A percentile compares a stretch with the other conserved stretches of the same genome.
Evolutionary conservation across 2,329 filamentous ascomycete species (phyloP).

Genomic region (Sporothrix protearum): DNA sequence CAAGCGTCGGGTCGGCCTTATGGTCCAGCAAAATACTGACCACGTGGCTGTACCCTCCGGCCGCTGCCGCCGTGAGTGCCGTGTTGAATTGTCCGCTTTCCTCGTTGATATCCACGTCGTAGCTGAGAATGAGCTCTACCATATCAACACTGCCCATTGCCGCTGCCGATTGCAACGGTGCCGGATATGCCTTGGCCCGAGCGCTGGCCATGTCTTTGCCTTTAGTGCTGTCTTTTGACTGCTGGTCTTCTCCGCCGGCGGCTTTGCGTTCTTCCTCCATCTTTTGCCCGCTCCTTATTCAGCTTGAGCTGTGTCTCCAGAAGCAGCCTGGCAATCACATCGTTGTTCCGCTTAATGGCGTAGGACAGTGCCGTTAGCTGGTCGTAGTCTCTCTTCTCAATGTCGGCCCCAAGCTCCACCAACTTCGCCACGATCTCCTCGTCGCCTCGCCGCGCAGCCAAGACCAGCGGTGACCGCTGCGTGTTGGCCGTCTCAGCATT

Average conservation of each 20-base stretch:
- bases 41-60: not conserved
- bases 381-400: constrained; percentile 1
- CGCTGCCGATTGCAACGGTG: not conserved
- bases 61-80: constrained; percentile 8
- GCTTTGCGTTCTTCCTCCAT: not conserved
- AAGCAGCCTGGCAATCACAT: not conserved
- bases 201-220: not conserved
- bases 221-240: not conserved
- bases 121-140: constrained; percentile 1
- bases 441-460: not conserved
- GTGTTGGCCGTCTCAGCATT: not conserved
- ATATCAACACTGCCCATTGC: not conserved
- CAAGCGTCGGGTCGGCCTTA: not conserved
- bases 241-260: not conserved
- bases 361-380: not conserved
- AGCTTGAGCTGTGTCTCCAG: not conserved
- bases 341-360: not conserved
- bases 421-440: not conserved
- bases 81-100: constrained; percentile 13
- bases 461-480: not conserved
- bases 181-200: not conserved
- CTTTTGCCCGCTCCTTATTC: not conserved
- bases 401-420: not conserved
- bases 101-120: constrained; percentile 7
- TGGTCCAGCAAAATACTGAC: not conserved